Evolutionary conservation across 202 grass and related monocot genomes (phyloP).

Genomic region (Dendrocalamus latiflorus): DNA sequence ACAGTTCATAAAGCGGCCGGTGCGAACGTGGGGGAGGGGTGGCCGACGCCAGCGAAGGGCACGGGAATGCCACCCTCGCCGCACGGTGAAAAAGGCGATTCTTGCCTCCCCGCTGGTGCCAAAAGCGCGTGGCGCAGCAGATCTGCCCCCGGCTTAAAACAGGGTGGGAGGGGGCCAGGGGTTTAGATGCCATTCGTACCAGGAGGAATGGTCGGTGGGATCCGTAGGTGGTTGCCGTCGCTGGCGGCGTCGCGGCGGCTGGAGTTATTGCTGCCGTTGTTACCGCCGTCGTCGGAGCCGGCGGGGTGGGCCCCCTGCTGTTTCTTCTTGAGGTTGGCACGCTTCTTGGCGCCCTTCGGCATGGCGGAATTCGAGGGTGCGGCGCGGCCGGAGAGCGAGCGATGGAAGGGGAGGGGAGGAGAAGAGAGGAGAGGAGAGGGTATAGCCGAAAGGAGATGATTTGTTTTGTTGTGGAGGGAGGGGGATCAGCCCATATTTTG

Average conservation of each 20-base stretch:
- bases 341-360: constrained; percentile 63
- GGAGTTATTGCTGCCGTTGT: constrained; percentile 9
- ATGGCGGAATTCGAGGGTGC: constrained; percentile 31
- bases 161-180: not conserved
- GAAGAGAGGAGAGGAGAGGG: not conserved
- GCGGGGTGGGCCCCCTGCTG: constrained; percentile 32
- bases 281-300: constrained; percentile 15
- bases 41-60: constrained; percentile 30
- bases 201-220: constrained; percentile 17
- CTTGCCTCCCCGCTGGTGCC: constrained; percentile 23
- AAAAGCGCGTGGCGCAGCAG: constrained; percentile 29
- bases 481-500: constrained; percentile 13
- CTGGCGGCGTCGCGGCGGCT: constrained; percentile 28
- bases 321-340: constrained; percentile 60
- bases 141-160: constrained; percentile 31
- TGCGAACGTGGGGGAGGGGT: constrained; percentile 20
- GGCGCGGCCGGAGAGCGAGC: constrained; percentile 18
- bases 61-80: constrained; percentile 44
- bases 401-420: not conserved
- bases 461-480: constrained; percentile 32
- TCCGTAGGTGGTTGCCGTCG: constrained; percentile 36
- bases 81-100: constrained; percentile 40
- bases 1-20: constrained; percentile 46
- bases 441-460: not conserved
- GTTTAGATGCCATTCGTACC: constrained; percentile 28